These are phyloP conservation scores for Myriosclerotinia scirpicola DNA, from an alignment of 2,329 filamentous ascomycete genomes.

Conservation along the genomic window DNA sequence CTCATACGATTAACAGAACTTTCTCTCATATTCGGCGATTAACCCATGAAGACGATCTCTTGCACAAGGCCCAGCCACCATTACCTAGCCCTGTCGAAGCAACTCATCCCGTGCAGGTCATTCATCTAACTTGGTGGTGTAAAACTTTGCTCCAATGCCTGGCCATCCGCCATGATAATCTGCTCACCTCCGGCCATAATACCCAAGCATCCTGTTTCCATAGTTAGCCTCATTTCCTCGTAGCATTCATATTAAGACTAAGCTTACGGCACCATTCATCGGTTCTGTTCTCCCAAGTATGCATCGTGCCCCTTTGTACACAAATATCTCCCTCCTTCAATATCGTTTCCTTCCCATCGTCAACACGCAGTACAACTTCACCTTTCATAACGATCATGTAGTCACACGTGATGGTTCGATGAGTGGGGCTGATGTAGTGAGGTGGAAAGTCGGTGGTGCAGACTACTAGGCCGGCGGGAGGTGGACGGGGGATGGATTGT, in stretches of 20 bases:
- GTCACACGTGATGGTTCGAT: conserved; percentile 46
- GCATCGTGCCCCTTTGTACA: conserved; percentile 44
- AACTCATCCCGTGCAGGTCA: not conserved
- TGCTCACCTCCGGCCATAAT: conserved; percentile 46
- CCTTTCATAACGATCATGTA: conserved; percentile 45
- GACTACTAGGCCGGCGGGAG: conserved; percentile 43
- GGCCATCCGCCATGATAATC: conserved; percentile 43
- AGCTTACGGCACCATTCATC: conserved; percentile 8
- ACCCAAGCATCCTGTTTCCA: conserved; percentile 33
- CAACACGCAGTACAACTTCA: conserved; percentile 44
- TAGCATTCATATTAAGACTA: too few species aligned
- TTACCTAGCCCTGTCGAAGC: not conserved
- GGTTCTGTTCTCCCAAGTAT: conserved; percentile 19
- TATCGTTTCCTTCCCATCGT: conserved; percentile 44
- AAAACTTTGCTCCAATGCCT: conserved; percentile 38
- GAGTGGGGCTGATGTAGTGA: conserved; percentile 41
- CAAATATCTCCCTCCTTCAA: conserved; percentile 44
- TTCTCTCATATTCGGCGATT: not conserved
- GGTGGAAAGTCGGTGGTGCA: conserved; percentile 31
- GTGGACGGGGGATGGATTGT: conserved; percentile 39
- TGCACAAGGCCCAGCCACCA: not conserved
- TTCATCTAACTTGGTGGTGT: not conserved
- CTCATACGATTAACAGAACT: not conserved
- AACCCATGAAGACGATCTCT: not conserved
- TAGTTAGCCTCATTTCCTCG: not conserved